phyloP scores from a whole-genome alignment of 1,284 basidiomycete genomes.

The Pholiota adiposa region DNA sequence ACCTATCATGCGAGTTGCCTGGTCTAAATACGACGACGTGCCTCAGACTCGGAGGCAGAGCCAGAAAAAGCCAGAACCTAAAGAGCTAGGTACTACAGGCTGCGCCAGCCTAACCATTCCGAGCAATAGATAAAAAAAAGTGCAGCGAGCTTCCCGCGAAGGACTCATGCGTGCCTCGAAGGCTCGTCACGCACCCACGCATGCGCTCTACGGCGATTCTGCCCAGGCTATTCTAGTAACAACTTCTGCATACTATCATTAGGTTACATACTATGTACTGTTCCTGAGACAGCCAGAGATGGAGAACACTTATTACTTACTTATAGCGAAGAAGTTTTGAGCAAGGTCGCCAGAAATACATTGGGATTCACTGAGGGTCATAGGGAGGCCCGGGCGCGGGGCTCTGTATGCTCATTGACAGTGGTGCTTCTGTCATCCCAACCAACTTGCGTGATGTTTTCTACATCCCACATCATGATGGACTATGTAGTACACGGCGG shows the following conservation, averaged over 20 bases:
- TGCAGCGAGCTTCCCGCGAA: too few relatives aligned
- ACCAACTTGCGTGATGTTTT: background rate
- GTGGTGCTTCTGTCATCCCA: too few relatives aligned
- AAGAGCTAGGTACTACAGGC: too few relatives aligned
- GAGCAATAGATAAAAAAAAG: too few relatives aligned
- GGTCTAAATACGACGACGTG: background rate
- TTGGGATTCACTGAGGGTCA: too few relatives aligned
- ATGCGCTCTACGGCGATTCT: background rate
- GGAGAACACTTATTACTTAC: too few relatives aligned
- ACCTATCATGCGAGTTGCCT: too few relatives aligned
- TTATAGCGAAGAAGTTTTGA: background rate
- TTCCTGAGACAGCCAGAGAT: background rate
- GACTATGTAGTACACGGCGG: background rate
- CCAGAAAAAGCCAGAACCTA: too few relatives aligned
- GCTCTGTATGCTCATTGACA: too few relatives aligned
- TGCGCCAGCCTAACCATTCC: too few relatives aligned
- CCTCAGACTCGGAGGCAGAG: too few relatives aligned
- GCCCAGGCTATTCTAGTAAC: background rate
- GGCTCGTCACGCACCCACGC: background rate
- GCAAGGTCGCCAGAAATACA: background rate
- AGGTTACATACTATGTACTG: background rate
- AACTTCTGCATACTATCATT: background rate
- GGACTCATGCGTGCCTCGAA: background rate
- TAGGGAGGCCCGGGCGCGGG: too few relatives aligned
- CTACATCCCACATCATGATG: background rate